A percentile compares a stretch with the other conserved stretches of the same genome.
These are phyloP conservation scores for Tolypocladium endophyticum DNA, from an alignment of 2,329 filamentous ascomycete genomes.

Conservation along the genomic window DNA sequence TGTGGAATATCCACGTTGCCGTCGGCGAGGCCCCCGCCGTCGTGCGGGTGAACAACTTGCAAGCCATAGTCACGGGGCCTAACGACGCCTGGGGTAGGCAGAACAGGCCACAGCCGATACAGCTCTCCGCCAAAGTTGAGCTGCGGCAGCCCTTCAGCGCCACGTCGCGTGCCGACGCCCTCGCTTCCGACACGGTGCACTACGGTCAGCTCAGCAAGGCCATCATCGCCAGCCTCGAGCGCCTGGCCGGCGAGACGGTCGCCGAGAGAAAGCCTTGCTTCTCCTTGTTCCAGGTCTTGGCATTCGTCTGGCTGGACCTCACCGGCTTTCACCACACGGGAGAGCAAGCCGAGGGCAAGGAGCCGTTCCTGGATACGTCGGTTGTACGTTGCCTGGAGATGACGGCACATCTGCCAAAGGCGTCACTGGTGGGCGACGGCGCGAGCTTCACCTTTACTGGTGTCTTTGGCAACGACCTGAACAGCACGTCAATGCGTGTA, in stretches of 20 bases:
- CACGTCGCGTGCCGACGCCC: slow-evolving; percentile 46
- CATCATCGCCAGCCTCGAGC: slow-evolving; percentile 38
- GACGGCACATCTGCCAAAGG: slow-evolving; percentile 53
- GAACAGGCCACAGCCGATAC: slow-evolving; percentile 48
- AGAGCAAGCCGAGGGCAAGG: neutral
- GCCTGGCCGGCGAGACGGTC: slow-evolving; percentile 7
- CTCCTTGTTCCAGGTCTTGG: slow-evolving; percentile 16
- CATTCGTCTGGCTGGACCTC: slow-evolving; percentile 21
- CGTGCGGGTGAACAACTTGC: slow-evolving; percentile 53
- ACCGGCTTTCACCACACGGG: slow-evolving; percentile 13
- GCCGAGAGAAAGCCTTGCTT: neutral
- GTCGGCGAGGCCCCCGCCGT: slow-evolving; percentile 25
- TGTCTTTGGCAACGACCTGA: slow-evolving; percentile 22
- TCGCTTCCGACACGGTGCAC: slow-evolving; percentile 63
- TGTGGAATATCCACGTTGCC: slow-evolving; percentile 12
- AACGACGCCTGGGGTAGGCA: slow-evolving; percentile 59
- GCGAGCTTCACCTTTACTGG: slow-evolving; percentile 40
- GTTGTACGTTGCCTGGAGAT: slow-evolving; percentile 38
- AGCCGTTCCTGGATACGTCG: slow-evolving; percentile 17
- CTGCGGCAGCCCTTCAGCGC: slow-evolving; percentile 45
- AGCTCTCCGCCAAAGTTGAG: slow-evolving; percentile 49
- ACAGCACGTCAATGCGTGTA: slow-evolving; percentile 8
- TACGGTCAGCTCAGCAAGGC: slow-evolving; percentile 63
- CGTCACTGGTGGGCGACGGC: slow-evolving; percentile 53
- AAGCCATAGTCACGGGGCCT: slow-evolving; percentile 43